Conservation (phyloP, 2,329 filamentous ascomycete genomes). For the Colletotrichum gloeosporioides region DNA sequence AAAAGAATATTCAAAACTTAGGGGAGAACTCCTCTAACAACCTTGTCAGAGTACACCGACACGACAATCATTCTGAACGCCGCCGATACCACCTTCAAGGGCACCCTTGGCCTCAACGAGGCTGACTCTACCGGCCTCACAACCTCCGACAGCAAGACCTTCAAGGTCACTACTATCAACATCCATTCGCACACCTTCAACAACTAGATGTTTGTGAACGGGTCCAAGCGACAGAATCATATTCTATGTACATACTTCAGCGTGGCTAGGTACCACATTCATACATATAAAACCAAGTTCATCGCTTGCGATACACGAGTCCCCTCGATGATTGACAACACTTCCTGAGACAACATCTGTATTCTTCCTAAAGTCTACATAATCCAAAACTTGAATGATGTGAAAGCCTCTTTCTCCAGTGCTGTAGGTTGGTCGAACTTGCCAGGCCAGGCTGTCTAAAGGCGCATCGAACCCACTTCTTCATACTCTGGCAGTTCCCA, state of each 20-base stretch:
- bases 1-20: neutral
- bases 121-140: neutral
- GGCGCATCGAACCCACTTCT: neutral
- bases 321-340: neutral
- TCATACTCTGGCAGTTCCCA: neutral
- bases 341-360: neutral
- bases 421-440: neutral
- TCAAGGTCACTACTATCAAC: neutral
- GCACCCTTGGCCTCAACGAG: neutral
- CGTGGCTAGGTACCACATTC: neutral
- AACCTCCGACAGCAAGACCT: neutral
- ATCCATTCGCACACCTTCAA: neutral
- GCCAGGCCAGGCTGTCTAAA: neutral
- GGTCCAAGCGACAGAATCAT: neutral
- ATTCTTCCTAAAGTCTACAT: neutral
- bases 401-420: accelerated
- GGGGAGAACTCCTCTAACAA: neutral
- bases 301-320: neutral
- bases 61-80: neutral
- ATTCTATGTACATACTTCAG: neutral
- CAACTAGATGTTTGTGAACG: neutral
- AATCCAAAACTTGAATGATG: neutral
- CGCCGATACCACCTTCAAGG: neutral
- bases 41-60: neutral
- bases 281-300: neutral